Percentiles rank a stretch among this genome's conserved stretches.
These are phyloP conservation scores for Punica granatum DNA, from an alignment of 345 rosid species.

Conservation along the genomic window DNA sequence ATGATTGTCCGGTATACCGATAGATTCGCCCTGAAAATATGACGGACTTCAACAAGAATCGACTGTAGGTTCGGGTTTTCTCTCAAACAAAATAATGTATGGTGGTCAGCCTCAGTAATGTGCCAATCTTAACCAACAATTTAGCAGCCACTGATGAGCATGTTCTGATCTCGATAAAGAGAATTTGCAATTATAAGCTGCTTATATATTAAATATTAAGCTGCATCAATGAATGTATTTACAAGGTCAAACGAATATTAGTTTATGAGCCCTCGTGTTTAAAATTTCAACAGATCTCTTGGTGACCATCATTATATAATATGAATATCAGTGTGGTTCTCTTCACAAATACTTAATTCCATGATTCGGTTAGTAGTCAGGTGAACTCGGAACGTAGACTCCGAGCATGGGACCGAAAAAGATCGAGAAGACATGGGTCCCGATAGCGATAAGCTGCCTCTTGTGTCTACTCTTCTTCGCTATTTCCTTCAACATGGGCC, in stretches of 20 bases:
- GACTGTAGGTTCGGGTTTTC: too few species aligned
- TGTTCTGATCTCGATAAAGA: not conserved
- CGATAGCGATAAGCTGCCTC: conserved; percentile 69
- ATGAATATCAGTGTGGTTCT: not conserved
- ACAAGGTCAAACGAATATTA: not conserved
- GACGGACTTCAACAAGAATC: too few species aligned
- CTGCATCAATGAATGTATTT: not conserved
- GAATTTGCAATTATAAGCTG: not conserved
- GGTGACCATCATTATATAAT: not conserved
- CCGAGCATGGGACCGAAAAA: conserved; percentile 48
- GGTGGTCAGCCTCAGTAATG: too few species aligned
- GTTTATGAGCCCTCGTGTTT: not conserved
- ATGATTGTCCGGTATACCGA: too few species aligned
- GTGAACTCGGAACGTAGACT: conserved; percentile 15
- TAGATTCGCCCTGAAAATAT: too few species aligned
- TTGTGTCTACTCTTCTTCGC: conserved; percentile 62
- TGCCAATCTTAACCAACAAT: not conserved
- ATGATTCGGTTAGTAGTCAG: not conserved
- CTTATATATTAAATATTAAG: not conserved
- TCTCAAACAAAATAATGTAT: too few species aligned
- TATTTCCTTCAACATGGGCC: conserved; percentile 74
- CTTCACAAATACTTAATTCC: not conserved
- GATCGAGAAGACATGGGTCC: conserved; percentile 90
- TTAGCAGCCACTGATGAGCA: not conserved
- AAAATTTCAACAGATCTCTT: not conserved